Evolutionary conservation across 208 protist genomes (phyloP).

Genomic region (Trypanosoma melophagium): DNA sequence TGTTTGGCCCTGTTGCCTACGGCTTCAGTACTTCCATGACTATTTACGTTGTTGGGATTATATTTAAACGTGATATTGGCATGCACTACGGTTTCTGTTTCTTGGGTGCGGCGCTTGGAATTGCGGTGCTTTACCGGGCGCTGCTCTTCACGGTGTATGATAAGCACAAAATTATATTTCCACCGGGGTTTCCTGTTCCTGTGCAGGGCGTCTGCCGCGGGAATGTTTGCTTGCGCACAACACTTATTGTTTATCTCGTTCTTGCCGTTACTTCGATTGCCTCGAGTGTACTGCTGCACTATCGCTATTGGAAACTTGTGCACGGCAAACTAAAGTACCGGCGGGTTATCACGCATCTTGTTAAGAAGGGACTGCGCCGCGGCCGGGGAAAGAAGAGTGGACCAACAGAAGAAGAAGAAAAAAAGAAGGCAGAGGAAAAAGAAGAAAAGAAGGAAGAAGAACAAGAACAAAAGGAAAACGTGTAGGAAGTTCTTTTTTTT

Average conservation of each 20-base stretch:
- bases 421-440: neutral
- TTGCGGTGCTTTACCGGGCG: constrained; percentile 43
- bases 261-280: constrained; percentile 21
- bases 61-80: constrained; percentile 54
- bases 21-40: constrained; percentile 50
- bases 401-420: neutral
- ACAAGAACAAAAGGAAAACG: neutral
- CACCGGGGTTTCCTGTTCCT: constrained; percentile 7
- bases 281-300: constrained; percentile 27
- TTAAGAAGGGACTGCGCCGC: constrained; percentile 13
- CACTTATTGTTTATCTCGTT: constrained; percentile 42
- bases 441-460: neutral
- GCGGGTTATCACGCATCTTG: constrained; percentile 33
- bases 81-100: constrained; percentile 68
- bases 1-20: constrained; percentile 42
- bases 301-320: constrained; percentile 42
- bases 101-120: constrained; percentile 37
- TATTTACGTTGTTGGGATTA: constrained; percentile 48
- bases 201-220: constrained; percentile 31
- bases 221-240: constrained; percentile 45
- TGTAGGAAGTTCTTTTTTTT: too few species aligned
- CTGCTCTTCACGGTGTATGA: constrained; percentile 43
- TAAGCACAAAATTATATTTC: constrained; percentile 24
- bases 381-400: neutral
- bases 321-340: constrained; percentile 30